phyloP scores from a whole-genome alignment of 139 green algal genomes.

The Picochlorum costavermella region DNA sequence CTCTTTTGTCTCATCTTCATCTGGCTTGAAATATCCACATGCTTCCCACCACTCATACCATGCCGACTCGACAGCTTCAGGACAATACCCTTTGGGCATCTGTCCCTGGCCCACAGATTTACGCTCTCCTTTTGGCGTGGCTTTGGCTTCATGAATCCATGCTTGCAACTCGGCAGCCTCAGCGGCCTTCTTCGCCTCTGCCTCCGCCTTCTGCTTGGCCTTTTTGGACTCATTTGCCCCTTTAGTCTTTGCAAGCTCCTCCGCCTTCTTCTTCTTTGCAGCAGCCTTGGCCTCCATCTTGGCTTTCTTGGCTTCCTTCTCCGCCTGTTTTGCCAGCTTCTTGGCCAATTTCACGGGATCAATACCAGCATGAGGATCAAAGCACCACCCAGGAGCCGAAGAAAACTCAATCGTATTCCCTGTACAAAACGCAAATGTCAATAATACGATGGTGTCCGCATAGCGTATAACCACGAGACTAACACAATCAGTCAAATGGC shows the following conservation, averaged over 20 bases:
- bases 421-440: not conserved
- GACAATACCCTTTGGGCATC: constrained; percentile 85
- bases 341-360: constrained; percentile 70
- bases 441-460: constrained; percentile 3
- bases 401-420: not conserved
- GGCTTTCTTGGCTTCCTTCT: constrained; percentile 70
- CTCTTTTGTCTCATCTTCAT: constrained; percentile 27
- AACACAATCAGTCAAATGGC: constrained; percentile 3
- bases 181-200: constrained; percentile 69
- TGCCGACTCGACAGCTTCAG: constrained; percentile 55
- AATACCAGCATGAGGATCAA: constrained; percentile 20
- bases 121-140: constrained; percentile 72
- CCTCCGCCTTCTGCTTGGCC: constrained; percentile 62
- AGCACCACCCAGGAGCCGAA: not conserved
- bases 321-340: constrained; percentile 54
- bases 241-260: constrained; percentile 19
- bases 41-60: constrained; percentile 84
- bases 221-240: constrained; percentile 48
- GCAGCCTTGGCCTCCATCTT: constrained; percentile 25
- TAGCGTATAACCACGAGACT: constrained; percentile 24
- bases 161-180: constrained; percentile 59
- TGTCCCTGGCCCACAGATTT: constrained; percentile 57
- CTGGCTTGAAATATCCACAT: constrained; percentile 84
- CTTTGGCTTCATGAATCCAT: constrained; percentile 39
- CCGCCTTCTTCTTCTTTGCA: constrained; percentile 29